Evolutionary conservation across 345 rosid genomes (phyloP).

Genomic region (Eucalyptus tenuipes): DNA sequence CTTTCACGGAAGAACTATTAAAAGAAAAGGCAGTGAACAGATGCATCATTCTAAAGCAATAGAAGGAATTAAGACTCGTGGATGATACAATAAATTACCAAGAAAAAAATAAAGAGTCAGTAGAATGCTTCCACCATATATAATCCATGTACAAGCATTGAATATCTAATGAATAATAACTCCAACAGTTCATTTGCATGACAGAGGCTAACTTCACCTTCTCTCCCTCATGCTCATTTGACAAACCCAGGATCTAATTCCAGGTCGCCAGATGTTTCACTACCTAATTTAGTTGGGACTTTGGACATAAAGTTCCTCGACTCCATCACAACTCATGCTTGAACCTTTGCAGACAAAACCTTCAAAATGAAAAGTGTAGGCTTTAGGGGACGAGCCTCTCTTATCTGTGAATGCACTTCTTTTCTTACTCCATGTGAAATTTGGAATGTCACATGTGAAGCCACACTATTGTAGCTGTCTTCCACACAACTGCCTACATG

Average conservation of each 20-base stretch:
- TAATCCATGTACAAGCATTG: neutral
- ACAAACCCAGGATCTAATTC: neutral
- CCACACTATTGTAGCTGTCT: neutral
- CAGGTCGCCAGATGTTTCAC: neutral
- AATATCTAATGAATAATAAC: neutral
- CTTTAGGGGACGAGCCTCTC: neutral
- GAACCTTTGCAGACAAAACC: neutral
- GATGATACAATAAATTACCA: neutral
- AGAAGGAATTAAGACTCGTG: neutral
- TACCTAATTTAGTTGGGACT: neutral
- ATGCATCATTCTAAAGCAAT: neutral
- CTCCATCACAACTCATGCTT: neutral
- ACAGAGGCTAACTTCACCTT: neutral
- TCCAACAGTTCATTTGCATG: neutral
- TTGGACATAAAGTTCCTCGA: neutral
- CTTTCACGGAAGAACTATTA: neutral
- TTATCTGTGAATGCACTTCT: neutral
- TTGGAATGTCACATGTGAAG: neutral
- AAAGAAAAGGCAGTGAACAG: neutral
- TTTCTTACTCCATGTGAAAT: neutral
- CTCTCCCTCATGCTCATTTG: neutral
- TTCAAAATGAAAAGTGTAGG: neutral
- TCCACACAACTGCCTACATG: neutral
- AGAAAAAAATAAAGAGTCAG: neutral
- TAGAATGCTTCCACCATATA: fast-evolving